These are phyloP conservation scores for Trametes hirsuta DNA, from an alignment of 1,284 basidiomycete species.

Conservation along the genomic window DNA sequence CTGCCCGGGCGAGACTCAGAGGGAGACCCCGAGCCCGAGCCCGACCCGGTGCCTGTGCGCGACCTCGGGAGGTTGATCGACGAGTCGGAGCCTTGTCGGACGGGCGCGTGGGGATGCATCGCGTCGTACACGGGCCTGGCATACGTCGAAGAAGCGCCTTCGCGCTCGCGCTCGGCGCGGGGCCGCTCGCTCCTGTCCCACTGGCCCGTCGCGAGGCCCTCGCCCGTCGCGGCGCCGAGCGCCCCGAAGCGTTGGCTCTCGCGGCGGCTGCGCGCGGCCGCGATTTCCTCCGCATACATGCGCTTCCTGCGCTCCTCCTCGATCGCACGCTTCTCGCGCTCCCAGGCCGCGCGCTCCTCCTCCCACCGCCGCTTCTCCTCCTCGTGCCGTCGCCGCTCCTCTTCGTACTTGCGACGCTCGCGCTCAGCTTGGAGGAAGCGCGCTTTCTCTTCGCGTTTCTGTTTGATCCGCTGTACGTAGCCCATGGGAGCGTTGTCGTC, in stretches of 20 bases:
- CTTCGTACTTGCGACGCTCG: slow-evolving; percentile 54
- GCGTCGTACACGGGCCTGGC: slow-evolving; percentile 30
- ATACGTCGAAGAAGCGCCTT: slow-evolving; percentile 18
- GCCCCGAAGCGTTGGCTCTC: slow-evolving; percentile 48
- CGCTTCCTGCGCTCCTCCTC: slow-evolving; percentile 62
- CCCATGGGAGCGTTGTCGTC: slow-evolving; percentile 70
- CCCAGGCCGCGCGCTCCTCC: slow-evolving; percentile 55
- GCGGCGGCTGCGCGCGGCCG: slow-evolving; percentile 60
- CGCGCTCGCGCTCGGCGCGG: slow-evolving; percentile 24
- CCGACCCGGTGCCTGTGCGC: slow-evolving; percentile 29
- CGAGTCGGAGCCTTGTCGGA: slow-evolving; percentile 13
- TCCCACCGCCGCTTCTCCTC: slow-evolving; percentile 54
- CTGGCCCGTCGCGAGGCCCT: slow-evolving; percentile 23
- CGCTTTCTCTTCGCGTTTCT: slow-evolving; percentile 72
- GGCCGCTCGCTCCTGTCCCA: slow-evolving; percentile 21
- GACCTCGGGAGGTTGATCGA: slow-evolving; percentile 10
- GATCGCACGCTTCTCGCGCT: slow-evolving; percentile 55
- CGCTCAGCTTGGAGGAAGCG: slow-evolving; percentile 65
- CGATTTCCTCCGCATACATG: slow-evolving; percentile 61
- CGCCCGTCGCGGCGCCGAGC: slow-evolving; percentile 26
- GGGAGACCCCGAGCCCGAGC: slow-evolving; percentile 35
- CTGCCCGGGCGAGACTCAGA: slow-evolving; percentile 55
- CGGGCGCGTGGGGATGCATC: slow-evolving; percentile 1
- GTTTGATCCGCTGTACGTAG: slow-evolving; percentile 67
- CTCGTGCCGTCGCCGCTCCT: slow-evolving; percentile 50